Conservation (phyloP, 345 rosid genomes). For the Brassica cretica region DNA sequence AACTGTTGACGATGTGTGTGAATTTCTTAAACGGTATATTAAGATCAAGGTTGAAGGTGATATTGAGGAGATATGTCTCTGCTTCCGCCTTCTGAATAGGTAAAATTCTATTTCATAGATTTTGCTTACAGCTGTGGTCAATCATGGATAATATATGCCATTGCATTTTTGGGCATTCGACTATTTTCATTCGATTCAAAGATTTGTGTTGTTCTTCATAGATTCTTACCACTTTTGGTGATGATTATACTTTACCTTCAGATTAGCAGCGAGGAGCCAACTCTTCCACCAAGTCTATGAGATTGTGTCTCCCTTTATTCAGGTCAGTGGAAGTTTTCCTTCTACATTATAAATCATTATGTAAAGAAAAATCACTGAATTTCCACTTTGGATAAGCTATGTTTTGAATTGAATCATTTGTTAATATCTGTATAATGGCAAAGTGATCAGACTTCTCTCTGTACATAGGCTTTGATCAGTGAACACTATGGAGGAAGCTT, state of each 20-base stretch:
- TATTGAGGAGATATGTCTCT: slow-evolving; percentile 77
- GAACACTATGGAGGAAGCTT: slow-evolving; percentile 78
- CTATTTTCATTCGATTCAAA: neutral
- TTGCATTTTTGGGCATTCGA: neutral
- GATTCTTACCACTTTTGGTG: slow-evolving; percentile 4
- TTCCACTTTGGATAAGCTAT: neutral
- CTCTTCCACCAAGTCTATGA: slow-evolving; percentile 50
- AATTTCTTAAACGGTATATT: slow-evolving; percentile 69
- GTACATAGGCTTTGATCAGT: slow-evolving; percentile 57
- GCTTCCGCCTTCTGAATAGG: slow-evolving; percentile 77
- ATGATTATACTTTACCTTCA: slow-evolving; percentile 33
- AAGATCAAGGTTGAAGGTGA: slow-evolving; percentile 66
- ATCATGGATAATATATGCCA: neutral
- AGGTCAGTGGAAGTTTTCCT: slow-evolving; percentile 47
- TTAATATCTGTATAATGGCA: neutral
- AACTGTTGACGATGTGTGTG: slow-evolving; percentile 50
- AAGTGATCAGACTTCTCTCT: neutral
- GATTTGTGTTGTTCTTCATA: slow-evolving; percentile 6
- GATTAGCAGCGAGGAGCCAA: slow-evolving; percentile 56
- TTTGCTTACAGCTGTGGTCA: neutral
- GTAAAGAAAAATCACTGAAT: neutral
- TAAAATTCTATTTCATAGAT: slow-evolving; percentile 29
- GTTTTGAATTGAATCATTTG: slow-evolving; percentile 3
- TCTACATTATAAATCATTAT: neutral
- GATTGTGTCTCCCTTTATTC: slow-evolving; percentile 56